Evolutionary conservation across 2,329 filamentous ascomycete genomes (phyloP).

Genomic region (Aspergillus thermomutatus): DNA sequence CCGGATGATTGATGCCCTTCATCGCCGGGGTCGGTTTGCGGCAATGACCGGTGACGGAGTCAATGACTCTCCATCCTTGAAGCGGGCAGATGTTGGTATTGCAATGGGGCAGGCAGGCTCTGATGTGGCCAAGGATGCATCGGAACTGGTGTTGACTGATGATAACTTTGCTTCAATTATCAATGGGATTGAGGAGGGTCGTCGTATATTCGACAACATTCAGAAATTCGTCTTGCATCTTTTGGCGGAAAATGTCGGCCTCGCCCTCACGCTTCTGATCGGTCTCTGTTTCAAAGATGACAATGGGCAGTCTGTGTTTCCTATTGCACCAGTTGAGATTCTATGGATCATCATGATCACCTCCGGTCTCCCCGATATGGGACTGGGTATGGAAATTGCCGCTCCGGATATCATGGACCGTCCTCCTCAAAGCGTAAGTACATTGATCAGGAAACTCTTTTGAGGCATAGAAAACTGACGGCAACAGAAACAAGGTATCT

Average conservation of each 20-base stretch:
- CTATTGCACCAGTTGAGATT: constrained; percentile 79
- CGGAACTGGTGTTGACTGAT: constrained; percentile 68
- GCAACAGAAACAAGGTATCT: constrained; percentile 60
- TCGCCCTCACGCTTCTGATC: constrained; percentile 76
- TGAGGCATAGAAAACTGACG: constrained; percentile 8
- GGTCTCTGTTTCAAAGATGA: constrained; percentile 78
- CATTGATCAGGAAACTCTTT: not conserved
- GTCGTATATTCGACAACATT: constrained; percentile 85
- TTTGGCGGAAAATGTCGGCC: constrained; percentile 76
- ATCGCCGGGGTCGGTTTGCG: constrained; percentile 64
- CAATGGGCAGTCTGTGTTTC: constrained; percentile 73
- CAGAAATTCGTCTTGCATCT: constrained; percentile 83
- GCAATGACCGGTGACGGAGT: constrained; percentile 91
- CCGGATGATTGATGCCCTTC: constrained; percentile 70
- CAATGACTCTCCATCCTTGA: constrained; percentile 80
- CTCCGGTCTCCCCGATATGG: constrained; percentile 82
- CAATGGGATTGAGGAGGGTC: constrained; percentile 76
- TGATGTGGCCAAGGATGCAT: constrained; percentile 71
- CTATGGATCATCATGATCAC: constrained; percentile 96
- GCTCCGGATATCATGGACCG: constrained; percentile 74
- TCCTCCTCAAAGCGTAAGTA: constrained; percentile 61
- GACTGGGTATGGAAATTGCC: constrained; percentile 75
- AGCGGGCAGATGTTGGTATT: constrained; percentile 79
- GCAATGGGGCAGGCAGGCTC: constrained; percentile 80
- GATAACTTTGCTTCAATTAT: constrained; percentile 88